These are phyloP conservation scores for Saccharomycopsis babjevae DNA, from an alignment of 805 yeast species.

Conservation along the genomic window DNA sequence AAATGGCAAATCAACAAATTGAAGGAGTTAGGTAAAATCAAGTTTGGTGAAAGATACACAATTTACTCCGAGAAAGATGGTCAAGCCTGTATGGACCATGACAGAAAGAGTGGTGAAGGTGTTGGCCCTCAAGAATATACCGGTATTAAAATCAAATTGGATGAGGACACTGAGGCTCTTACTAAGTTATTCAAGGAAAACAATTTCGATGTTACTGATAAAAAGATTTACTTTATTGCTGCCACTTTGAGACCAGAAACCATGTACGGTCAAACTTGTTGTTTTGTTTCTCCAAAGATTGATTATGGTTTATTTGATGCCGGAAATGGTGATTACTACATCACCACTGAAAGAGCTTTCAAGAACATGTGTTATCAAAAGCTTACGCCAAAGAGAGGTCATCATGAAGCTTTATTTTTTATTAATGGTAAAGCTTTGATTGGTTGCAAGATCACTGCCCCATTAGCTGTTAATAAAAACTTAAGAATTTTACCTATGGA, in stretches of 20 bases:
- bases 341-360: slow-evolving; percentile 91
- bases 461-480: slow-evolving; percentile 58
- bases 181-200: slow-evolving; percentile 42
- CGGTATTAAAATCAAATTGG: slow-evolving; percentile 75
- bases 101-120: slow-evolving; percentile 94
- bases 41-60: slow-evolving; percentile 96
- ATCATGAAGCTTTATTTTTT: slow-evolving; percentile 45
- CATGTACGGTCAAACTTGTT: slow-evolving; percentile 97
- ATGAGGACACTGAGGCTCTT: slow-evolving; percentile 49
- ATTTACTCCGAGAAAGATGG: slow-evolving; percentile 97
- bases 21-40: slow-evolving; percentile 79
- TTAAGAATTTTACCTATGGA: slow-evolving; percentile 94
- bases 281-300: slow-evolving; percentile 94
- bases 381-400: slow-evolving; percentile 81
- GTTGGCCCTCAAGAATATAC: slow-evolving; percentile 94
- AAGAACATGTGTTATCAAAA: slow-evolving; percentile 96
- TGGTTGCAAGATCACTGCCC: slow-evolving; percentile 83
- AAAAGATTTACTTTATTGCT: slow-evolving; percentile 77
- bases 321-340: slow-evolving; percentile 60
- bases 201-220: slow-evolving; percentile 34
- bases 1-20: slow-evolving; percentile 94
- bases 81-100: slow-evolving; percentile 99
- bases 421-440: slow-evolving; percentile 66
- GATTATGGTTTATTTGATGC: slow-evolving; percentile 86
- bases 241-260: slow-evolving; percentile 98